Evolutionary conservation across 148 eudicot genomes (phyloP).

Genomic region (Dysphania ambrosioides): DNA sequence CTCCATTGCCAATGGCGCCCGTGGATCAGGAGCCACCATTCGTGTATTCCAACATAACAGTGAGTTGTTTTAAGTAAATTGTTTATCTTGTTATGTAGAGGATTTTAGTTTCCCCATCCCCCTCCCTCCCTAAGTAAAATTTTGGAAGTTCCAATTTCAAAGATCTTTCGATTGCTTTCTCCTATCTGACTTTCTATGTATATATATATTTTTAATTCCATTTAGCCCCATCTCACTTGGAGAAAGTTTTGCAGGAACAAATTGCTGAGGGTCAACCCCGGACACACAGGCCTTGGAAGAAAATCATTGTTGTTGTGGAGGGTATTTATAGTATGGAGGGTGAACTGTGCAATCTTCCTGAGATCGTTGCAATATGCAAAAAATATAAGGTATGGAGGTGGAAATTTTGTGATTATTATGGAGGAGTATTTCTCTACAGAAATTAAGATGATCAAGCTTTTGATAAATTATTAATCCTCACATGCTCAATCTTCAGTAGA

Average conservation of each 20-base stretch:
- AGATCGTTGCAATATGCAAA: slow-evolving; percentile 89
- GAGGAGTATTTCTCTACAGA: too few species aligned
- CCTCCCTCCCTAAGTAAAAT: background rate
- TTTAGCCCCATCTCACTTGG: slow-evolving; percentile 85
- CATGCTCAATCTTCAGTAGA: background rate
- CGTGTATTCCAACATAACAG: slow-evolving; percentile 93
- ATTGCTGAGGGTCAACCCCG: slow-evolving; percentile 95
- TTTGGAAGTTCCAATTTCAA: too few species aligned
- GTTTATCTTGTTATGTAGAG: background rate
- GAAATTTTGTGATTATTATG: background rate
- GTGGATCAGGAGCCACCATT: slow-evolving; percentile 91
- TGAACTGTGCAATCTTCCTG: slow-evolving; percentile 96
- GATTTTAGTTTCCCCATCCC: background rate
- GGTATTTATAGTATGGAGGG: slow-evolving; percentile 99
- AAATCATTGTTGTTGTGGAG: slow-evolving; percentile 90
- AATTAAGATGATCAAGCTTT: background rate
- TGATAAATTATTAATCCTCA: background rate
- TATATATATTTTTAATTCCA: slow-evolving; percentile 10
- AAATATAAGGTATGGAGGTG: slow-evolving; percentile 67
- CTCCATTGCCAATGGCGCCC: slow-evolving; percentile 93
- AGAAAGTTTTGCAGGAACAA: slow-evolving; percentile 78
- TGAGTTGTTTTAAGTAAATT: slow-evolving; percentile 36
- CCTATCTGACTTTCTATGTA: slow-evolving; percentile 1
- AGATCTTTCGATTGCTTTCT: too few species aligned
- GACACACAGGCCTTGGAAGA: slow-evolving; percentile 99